Base-by-base conservation (phyloP, 108 stramenopile genomes). In the Cyclostephanos tholiformis region DNA sequence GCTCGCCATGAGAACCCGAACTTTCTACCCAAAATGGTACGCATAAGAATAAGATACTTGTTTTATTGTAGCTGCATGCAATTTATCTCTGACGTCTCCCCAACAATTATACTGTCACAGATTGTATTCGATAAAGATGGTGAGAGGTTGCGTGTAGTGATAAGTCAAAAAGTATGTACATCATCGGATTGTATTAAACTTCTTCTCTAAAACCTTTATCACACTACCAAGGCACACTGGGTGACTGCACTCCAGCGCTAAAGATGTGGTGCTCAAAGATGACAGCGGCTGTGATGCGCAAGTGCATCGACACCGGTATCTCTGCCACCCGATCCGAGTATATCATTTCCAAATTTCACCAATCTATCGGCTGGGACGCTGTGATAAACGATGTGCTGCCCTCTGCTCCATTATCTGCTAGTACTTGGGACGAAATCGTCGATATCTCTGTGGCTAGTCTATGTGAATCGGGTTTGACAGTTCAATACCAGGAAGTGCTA, bases 101-200 rank as follows among this genome's bases (percentile, higher is more conserved):
- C 26, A 9, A 25, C 52, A 53, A 53, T 57, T 11, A 57, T 6
- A 57, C 22, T 20, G 19, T 25, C 17, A n/a, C 65, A 79, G 86
- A 78, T 86, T 63, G 83, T 86, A 6, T 86, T 86, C 72, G 86
- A 86, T 55, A 86, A 86, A 52, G 86, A 86, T 67, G 85, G 82
- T 76, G 38, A 35, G 72, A 51, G n/a, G n/a, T 65, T 1, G 25
- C 20, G 48, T 50, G 51, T 5, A 12, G 41, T 41, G 41, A 41
- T 41, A 41, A 10, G 0, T 41, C 11, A 8, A 41, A 1, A 41
- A 41, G 41, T 41, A 12, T 41, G 41, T 41, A 10, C 9, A n/a
- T 10, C 41, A 41, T 41, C 41, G 56, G 13, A 29, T 57, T 57
- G 56, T 11, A 14, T 8, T 29, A 17, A 29, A 6, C 27, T 57